Conservation (phyloP, 1,284 basidiomycete species). For the Ustanciosporium gigantosporum region DNA sequence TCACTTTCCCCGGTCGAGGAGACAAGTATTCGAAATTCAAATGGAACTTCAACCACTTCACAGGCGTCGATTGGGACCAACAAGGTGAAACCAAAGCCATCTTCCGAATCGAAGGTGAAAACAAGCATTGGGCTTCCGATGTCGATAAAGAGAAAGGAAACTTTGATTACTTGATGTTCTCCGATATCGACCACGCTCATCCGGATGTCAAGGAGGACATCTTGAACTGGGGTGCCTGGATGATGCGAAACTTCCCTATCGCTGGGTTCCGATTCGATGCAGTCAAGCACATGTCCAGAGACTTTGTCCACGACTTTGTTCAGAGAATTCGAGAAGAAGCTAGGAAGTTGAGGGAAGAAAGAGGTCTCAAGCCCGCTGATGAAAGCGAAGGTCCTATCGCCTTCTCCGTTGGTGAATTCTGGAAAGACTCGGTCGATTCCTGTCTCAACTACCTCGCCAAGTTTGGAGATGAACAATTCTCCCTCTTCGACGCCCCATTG, state of each 20-base stretch:
- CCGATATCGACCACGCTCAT: conserved; percentile 77
- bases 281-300: conserved; percentile 53
- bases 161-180: conserved; percentile 63
- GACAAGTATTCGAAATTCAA: conserved; percentile 68
- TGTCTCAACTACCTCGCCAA: conserved; percentile 59
- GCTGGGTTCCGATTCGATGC: conserved; percentile 56
- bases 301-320: conserved; percentile 67
- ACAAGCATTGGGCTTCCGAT: conserved; percentile 64
- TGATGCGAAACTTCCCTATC: conserved; percentile 47
- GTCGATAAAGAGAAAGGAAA: conserved; percentile 62
- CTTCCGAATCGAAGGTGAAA: conserved; percentile 65
- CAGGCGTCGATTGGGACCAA: conserved; percentile 85
- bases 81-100: conserved; percentile 69
- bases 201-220: conserved; percentile 69
- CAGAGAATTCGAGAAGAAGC: conserved; percentile 64
- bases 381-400: conserved; percentile 47
- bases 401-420: conserved; percentile 53
- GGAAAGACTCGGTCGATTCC: conserved; percentile 40
- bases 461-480: conserved; percentile 65
- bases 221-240: conserved; percentile 69
- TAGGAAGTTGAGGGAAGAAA: conserved; percentile 33
- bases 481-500: conserved; percentile 67
- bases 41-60: conserved; percentile 61
- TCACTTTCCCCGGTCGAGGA: conserved; percentile 77
- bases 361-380: conserved; percentile 29